Percentiles rank a stretch among this genome's conserved stretches.
Conservation (phyloP, 805 yeast genomes). For the Zygotorulaspora chibaensis region DNA sequence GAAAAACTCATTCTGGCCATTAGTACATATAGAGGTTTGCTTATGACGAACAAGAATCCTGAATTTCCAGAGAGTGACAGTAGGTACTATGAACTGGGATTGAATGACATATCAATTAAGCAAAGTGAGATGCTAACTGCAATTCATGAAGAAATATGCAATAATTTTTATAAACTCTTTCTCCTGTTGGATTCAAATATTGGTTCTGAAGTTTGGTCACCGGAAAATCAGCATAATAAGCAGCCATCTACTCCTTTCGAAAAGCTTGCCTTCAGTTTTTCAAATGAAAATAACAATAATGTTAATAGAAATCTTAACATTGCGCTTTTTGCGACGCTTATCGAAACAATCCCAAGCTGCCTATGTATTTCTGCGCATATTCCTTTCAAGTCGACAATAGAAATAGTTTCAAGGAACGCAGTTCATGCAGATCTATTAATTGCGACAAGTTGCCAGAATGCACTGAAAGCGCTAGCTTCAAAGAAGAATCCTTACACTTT, state of each 20-base stretch:
- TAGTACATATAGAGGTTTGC: conserved; percentile 64
- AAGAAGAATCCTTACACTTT: conserved; percentile 65
- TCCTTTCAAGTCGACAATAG: conserved; percentile 62
- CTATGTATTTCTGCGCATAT: conserved; percentile 42
- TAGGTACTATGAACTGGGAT: conserved; percentile 31
- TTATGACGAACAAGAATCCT: conserved; percentile 67
- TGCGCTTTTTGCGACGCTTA: conserved; percentile 63
- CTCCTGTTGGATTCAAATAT: conserved; percentile 56
- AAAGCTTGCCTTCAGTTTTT: conserved; percentile 41
- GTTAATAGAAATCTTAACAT: conserved; percentile 38
- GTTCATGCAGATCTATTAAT: conserved; percentile 63
- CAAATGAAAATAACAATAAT: conserved; percentile 29
- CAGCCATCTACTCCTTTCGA: conserved; percentile 37
- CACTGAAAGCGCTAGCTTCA: conserved; percentile 63
- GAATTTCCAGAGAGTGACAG: conserved; percentile 57
- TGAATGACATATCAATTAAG: conserved; percentile 33
- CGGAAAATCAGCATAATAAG: conserved; percentile 36
- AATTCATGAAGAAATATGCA: conserved; percentile 68
- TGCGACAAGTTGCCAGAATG: conserved; percentile 55
- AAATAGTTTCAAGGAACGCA: conserved; percentile 70
- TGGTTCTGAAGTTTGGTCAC: conserved; percentile 44
- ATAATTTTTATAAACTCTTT: conserved; percentile 50
- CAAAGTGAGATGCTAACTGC: conserved; percentile 29
- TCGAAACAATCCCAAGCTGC: conserved; percentile 75
- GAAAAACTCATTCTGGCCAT: conserved; percentile 70